Conservation (phyloP, 1,284 basidiomycete species). For the Marasmius sp. region DNA sequence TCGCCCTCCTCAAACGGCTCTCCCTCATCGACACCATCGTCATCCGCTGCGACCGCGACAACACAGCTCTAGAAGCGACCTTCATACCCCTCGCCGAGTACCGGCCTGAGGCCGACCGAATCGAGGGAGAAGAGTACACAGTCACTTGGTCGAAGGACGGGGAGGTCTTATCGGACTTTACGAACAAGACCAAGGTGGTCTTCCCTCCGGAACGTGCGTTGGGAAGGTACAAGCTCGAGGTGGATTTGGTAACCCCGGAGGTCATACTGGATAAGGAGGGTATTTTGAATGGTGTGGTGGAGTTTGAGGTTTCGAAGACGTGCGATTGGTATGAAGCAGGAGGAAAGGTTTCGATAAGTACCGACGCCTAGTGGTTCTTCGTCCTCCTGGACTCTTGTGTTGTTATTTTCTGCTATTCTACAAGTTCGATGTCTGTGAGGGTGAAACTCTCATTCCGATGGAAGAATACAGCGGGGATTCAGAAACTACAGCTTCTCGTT, state of each 20-base stretch:
- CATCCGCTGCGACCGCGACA: slow-evolving; percentile 31
- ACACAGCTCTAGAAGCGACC: slow-evolving; percentile 35
- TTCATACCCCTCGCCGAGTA: slow-evolving; percentile 59
- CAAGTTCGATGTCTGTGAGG: too few relatives aligned
- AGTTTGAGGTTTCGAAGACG: too few relatives aligned
- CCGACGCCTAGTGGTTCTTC: too few relatives aligned
- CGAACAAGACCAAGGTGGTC: slow-evolving; percentile 48
- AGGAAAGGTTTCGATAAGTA: too few relatives aligned
- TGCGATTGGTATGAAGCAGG: too few relatives aligned
- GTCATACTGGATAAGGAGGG: slow-evolving; percentile 42
- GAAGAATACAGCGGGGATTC: too few relatives aligned
- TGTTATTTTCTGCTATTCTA: too few relatives aligned
- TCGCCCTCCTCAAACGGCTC: slow-evolving; percentile 56
- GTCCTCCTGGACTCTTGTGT: too few relatives aligned
- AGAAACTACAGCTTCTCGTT: too few relatives aligned
- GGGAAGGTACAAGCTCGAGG: slow-evolving; percentile 44
- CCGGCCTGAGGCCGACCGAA: slow-evolving; percentile 40
- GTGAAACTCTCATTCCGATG: too few relatives aligned
- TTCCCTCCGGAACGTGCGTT: slow-evolving; percentile 32
- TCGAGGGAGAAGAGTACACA: slow-evolving; percentile 48
- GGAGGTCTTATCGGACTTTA: slow-evolving; percentile 36
- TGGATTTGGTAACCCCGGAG: slow-evolving; percentile 55
- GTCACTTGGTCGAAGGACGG: slow-evolving; percentile 56
- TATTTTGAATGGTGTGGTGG: too few relatives aligned
- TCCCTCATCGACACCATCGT: slow-evolving; percentile 58